Base-by-base conservation (phyloP, 2,329 filamentous ascomycete species). In the Catunica adiposa region DNA sequence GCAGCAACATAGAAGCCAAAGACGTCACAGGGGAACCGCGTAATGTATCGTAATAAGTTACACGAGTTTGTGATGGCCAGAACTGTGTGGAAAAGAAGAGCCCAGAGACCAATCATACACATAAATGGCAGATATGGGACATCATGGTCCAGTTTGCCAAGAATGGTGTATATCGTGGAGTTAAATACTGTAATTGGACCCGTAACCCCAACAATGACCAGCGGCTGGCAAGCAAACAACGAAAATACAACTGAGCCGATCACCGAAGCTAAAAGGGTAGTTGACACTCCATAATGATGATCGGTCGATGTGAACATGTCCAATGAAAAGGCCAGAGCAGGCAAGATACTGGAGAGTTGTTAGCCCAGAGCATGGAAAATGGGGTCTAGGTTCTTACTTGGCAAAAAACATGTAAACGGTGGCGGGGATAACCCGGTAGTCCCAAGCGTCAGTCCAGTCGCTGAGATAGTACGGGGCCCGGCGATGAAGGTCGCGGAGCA, bases 321-420 rank as follows among this genome's bases (percentile, higher is more conserved):
- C 54, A 94, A 75, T 1, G 86, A 92, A 69, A 94, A 94, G 51
- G 89, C 89, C 58, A 94, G 70, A 1, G 89, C 88, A 1, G 89
- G 88, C 11, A 94, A 70, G 63, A 94, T 92, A 70, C 86, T 92
- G 38, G n/a, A 29, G 22, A 20, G 6, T 15, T 29, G 34, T 46
- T 23, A 26, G 8, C 14, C 37, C 15, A 56, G 14, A 50, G 25
- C 15, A 58, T 7, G 38, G 31, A 23, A 59, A 23, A 22, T 25
- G 47, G 44, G 48, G 31, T 22, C 8, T 8, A 44, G 2, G 40
- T n/a, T 61, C 73, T 60, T 75, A 90, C 86, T 94, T 94, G 60
- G 88, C 87, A 75, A 94, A 94, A 71, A 92, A 94, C 86, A 94
- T 94, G 69, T 94, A 94, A 29, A 94, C 72, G 8, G 88, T 94